Evolutionary conservation across 2,329 filamentous ascomycete species (phyloP).

Genomic region (Trichophyton rubrum): DNA sequence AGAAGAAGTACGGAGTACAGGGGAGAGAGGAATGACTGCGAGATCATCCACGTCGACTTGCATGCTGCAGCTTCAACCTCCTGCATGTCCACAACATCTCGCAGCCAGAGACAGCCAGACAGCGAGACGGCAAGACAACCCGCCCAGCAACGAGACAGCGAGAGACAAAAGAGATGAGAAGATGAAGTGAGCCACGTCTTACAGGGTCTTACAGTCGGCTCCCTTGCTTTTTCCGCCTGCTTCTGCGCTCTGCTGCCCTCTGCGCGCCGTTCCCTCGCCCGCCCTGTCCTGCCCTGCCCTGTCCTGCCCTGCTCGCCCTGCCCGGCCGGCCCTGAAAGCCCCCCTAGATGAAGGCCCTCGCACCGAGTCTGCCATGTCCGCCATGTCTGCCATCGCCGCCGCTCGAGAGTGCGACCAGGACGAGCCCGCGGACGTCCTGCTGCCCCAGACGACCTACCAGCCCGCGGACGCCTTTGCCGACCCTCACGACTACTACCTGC

Average conservation of each 20-base stretch:
- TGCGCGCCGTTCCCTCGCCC: neutral
- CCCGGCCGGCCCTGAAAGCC: neutral
- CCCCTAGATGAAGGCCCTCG: neutral
- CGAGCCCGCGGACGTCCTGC: neutral
- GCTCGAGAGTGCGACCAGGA: neutral
- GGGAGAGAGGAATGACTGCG: neutral
- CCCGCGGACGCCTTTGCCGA: slow-evolving; percentile 25
- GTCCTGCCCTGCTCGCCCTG: neutral
- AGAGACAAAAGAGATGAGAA: neutral
- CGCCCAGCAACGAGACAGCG: neutral
- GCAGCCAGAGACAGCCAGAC: neutral
- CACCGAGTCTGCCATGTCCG: neutral
- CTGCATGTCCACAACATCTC: neutral
- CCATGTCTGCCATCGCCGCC: neutral
- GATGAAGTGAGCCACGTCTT: neutral
- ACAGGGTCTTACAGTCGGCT: slow-evolving; percentile 1
- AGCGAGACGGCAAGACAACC: neutral
- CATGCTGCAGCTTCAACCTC: neutral
- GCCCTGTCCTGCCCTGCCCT: slow-evolving; percentile 7
- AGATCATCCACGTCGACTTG: neutral
- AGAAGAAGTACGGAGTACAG: no score
- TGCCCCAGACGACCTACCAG: slow-evolving; percentile 2
- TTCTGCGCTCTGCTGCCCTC: neutral
- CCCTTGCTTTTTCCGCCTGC: slow-evolving; percentile 5
- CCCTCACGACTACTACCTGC: slow-evolving; percentile 42